Base-by-base conservation (phyloP, 345 rosid genomes). In the Cardamine resedifolia region DNA sequence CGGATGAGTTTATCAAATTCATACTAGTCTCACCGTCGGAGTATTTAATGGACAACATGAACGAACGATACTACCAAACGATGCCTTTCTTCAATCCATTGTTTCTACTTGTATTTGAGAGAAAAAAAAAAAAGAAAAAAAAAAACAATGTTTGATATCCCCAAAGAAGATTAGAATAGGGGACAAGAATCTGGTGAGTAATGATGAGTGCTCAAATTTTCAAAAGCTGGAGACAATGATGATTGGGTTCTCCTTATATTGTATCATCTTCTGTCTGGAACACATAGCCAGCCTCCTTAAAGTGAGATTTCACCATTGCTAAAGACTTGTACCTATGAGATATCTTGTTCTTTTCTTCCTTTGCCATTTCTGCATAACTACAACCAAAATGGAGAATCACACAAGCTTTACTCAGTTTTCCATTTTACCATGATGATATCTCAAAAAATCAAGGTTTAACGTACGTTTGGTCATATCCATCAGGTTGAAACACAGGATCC, bases 401-500 rank as follows among this genome's bases (percentile, higher is more conserved):
- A 21, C 21, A 30, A 19, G 53, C 19, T 49, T 24, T 33, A 63
- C 50, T 61, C 56, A 51, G 39, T 33, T 45, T 12, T 24, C 14
- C 20, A 16, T 30, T 36, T 23, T 33, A 19, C 5, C 34, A 72
- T 55, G 15, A 31, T 0, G 23, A 48, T 27, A 58, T 34, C 20
- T n/a, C 7, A 0, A 33, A 23, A 57, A 18, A 19, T 1, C 10
- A 7, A 60, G 56, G 48, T 49, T 41, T 16, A 9, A 28, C 72
- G 48, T 82, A 92, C 96, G 97, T 92, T 75, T 77, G 87, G 27
- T 87, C 87, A 70, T 88, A 88, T 67, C 91, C 94, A 72, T 92
- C 94, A 3, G 98, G 99, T 78, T 91, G 85, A 77, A 92, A 95
- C 70, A 95, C 77, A 43, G 98, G 97, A 83, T 90, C 99, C 99